Evolutionary conservation across 306 rosid genomes (phyloP), one percentile per base, ranked within the genome.

Genomic region (Senna tora): DNA sequence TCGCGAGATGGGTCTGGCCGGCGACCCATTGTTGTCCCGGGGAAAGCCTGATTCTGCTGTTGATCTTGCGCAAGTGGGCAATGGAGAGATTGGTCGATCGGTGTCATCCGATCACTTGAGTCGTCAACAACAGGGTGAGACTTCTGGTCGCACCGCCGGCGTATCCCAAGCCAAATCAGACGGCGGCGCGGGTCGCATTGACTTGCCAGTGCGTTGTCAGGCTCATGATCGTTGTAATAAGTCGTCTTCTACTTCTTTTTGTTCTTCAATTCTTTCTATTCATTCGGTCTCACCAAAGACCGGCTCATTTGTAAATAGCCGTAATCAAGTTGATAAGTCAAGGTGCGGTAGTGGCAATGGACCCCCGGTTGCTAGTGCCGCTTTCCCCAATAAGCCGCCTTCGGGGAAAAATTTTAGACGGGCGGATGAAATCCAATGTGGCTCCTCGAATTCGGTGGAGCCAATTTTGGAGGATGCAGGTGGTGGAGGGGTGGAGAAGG

Each of bases 81-180:
- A 36, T 22, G 84, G 64, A 3, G 93, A 86, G 33, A 60, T 83
- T 42, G 71, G 75, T 9, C 89, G 87, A 51, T 85, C 90, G 47
- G 84, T 50, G 11, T 83, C 85, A 25, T 82, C 83, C 43, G 96
- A 82, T 72, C 84, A 67, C 46, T 50, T 83, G 79, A 57, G 33
- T 7, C 66, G 60, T 28, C 86, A 65, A 42, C 36, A 52, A 12
- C 83, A 47, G 9, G 71, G 74, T 5, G 21, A 75, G 52, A 45
- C 62, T 16, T 55, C 67, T 21, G 76, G 67, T 11, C 52, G 64
- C 36, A 17, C 73, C 12, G 54, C 80, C 42, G 70, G 69, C 47
- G 76, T 87, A 38, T 59, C 68, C 72, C 88, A 90, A 63, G 87
- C 95, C 50, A 91, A 83, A 77, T 89, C 99, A 2, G 89, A 89